phyloP scores from a whole-genome alignment of 305 asterid genomes.

The Rubia balearica region DNA sequence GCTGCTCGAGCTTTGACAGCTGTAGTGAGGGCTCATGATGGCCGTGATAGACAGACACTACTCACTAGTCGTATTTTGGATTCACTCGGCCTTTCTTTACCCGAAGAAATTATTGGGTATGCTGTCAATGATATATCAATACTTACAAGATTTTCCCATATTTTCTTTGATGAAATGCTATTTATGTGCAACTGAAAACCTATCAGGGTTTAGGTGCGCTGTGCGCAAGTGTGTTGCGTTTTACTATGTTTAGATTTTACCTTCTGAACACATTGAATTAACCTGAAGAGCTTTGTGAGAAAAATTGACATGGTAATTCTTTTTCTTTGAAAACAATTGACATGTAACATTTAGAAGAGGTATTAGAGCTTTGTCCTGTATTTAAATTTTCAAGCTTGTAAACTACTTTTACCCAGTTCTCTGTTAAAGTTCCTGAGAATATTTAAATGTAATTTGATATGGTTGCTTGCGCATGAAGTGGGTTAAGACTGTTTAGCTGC shows the following conservation, averaged over 20 bases:
- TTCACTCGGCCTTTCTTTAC: conserved; percentile 67
- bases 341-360: not conserved
- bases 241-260: not conserved
- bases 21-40: conserved; percentile 84
- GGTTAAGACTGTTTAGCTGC: not conserved
- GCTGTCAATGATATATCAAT: not conserved
- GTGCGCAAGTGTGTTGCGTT: not conserved
- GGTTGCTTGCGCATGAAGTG: not conserved
- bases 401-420: not conserved
- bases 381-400: not conserved
- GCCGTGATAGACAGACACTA: conserved; percentile 84
- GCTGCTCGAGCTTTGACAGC: conserved; percentile 91
- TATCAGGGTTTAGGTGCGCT: not conserved
- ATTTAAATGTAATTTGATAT: not conserved
- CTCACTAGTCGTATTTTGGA: conserved; percentile 56
- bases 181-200: not conserved
- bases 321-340: too few relatives aligned
- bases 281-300: not conserved
- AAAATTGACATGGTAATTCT: not conserved
- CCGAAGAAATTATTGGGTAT: conserved; percentile 91
- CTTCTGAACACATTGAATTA: not conserved
- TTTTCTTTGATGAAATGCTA: not conserved
- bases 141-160: not conserved
- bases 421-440: not conserved
- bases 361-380: conserved; percentile 1